Evolutionary conservation across 1,284 basidiomycete genomes (phyloP).

Genomic region (Pseudomicrostroma phylloplanum): DNA sequence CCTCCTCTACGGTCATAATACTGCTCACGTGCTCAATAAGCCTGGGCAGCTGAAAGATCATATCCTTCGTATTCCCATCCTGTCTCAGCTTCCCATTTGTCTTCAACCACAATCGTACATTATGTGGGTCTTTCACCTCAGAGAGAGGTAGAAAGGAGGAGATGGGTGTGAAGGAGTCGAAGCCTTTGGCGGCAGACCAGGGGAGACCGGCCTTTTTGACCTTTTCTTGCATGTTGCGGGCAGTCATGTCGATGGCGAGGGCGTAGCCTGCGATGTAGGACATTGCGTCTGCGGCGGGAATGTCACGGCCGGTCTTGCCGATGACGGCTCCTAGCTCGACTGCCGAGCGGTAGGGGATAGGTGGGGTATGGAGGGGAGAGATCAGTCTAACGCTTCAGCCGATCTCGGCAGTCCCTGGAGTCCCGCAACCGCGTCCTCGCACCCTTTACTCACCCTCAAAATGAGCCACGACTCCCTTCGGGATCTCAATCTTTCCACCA

Average conservation of each 20-base stretch:
- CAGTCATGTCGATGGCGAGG: constrained; percentile 89
- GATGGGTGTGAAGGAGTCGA: constrained; percentile 81
- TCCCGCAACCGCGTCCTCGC: not conserved
- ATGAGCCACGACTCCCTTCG: constrained; percentile 73
- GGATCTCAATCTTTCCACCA: constrained; percentile 73
- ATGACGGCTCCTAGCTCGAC: constrained; percentile 97
- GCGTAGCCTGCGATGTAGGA: constrained; percentile 87
- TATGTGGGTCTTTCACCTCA: constrained; percentile 65
- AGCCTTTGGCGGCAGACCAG: constrained; percentile 86
- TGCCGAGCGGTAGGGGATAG: too few species aligned
- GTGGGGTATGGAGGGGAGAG: constrained; percentile 46
- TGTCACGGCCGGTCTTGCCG: constrained; percentile 75
- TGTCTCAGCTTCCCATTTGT: constrained; percentile 63
- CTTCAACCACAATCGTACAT: constrained; percentile 71
- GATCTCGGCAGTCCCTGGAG: constrained; percentile 2
- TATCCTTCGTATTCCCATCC: constrained; percentile 74
- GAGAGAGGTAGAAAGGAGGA: constrained; percentile 69
- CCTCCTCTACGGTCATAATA: constrained; percentile 87
- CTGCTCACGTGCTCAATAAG: constrained; percentile 85
- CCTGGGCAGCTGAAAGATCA: constrained; percentile 88
- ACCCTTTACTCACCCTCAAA: constrained; percentile 67
- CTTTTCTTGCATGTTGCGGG: constrained; percentile 79
- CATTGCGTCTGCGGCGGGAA: constrained; percentile 66
- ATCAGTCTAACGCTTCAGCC: not conserved
- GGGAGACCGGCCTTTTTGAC: constrained; percentile 88